Evolutionary conservation across 1,284 basidiomycete species (phyloP), one percentile per base, ranked within the genome.

Genomic region (Trametes polyzona): DNA sequence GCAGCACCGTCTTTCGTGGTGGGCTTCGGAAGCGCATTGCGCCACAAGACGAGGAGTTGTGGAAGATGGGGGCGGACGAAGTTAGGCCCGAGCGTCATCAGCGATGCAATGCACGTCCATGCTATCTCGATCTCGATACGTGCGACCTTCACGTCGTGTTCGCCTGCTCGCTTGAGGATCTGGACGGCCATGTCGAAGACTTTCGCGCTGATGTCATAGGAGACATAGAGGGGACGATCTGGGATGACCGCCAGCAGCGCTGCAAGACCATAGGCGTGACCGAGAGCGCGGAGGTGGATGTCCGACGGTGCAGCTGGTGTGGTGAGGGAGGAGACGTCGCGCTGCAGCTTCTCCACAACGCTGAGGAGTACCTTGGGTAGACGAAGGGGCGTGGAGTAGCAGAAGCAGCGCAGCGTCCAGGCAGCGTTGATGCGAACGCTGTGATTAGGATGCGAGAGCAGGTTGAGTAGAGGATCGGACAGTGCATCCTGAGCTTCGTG

Each of bases 1-100:
- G 83, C 79, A 12, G 81, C 83, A 0, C 83, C 79, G 66, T 98
- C 96, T 72, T 96, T 96, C 65, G 82, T 90, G 0, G 93, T 93
- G 0, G 94, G 91, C 73, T 98, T 98, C 1, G 96, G 95, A 0
- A 99, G 80, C 2, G 97, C 95, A 66, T 99, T 99, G 32, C 96
- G 81, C 97, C 97, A 99, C 1, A 99, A 83, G 0, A 96, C 92
- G 24, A 99, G 83, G 7, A 99, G 79, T 67, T 98, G 95, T 0
- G 95, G 90, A 1, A 98, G 81, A 72, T 98, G 95, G 0, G 92
- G 85, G 30, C 93, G 87, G 47, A 98, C 93, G 66, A 98, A 98
- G 65, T 94, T 91, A 6, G 93, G 94, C 0, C 96, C 96, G 3
- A 98, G 87, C 4, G 91, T 84, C 90, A 98, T 95, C 47, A 99